Evolutionary conservation across 371 early-diverging fungal genomes (phyloP).

Genomic region (Apophysomyces trapeziformis): DNA sequence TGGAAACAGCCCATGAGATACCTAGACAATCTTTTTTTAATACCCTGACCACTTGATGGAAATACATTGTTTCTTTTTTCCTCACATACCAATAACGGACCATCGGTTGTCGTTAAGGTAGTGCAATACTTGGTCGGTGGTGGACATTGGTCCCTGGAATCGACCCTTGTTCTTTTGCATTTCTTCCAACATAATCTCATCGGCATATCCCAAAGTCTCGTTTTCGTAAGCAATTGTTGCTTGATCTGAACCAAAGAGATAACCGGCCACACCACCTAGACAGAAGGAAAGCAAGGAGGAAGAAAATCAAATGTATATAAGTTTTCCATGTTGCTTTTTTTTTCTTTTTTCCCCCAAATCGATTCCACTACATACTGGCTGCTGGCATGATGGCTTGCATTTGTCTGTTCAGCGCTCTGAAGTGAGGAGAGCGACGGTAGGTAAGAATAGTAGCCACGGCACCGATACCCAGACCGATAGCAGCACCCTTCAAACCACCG

Average conservation of each 20-base stretch:
- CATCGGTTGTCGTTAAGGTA: slow-evolving; percentile 56
- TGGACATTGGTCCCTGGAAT: slow-evolving; percentile 9
- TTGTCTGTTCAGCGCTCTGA: slow-evolving; percentile 44
- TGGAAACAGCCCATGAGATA: slow-evolving; percentile 70
- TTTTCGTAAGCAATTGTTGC: slow-evolving; percentile 46
- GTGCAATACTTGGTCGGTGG: slow-evolving; percentile 20
- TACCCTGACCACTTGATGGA: too few relatives aligned
- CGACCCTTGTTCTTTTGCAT: slow-evolving; percentile 16
- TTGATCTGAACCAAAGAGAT: slow-evolving; percentile 48
- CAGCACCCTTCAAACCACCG: slow-evolving; percentile 50
- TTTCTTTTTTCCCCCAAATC: neutral
- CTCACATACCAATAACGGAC: slow-evolving; percentile 54
- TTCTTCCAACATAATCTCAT: slow-evolving; percentile 37
- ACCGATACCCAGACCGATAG: slow-evolving; percentile 51
- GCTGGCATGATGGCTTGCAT: slow-evolving; percentile 45
- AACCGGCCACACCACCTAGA: slow-evolving; percentile 50
- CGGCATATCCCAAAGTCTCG: slow-evolving; percentile 44
- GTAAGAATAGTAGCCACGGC: slow-evolving; percentile 37
- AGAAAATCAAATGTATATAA: neutral
- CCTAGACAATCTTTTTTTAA: slow-evolving; percentile 33
- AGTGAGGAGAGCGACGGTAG: slow-evolving; percentile 43
- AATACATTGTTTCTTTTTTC: too few relatives aligned
- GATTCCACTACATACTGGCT: slow-evolving; percentile 35
- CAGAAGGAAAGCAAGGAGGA: neutral
- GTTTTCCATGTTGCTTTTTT: neutral